phyloP scores from a whole-genome alignment of 495 filamentous ascomycete genomes.

The Penicillium cosmopolitanum region DNA sequence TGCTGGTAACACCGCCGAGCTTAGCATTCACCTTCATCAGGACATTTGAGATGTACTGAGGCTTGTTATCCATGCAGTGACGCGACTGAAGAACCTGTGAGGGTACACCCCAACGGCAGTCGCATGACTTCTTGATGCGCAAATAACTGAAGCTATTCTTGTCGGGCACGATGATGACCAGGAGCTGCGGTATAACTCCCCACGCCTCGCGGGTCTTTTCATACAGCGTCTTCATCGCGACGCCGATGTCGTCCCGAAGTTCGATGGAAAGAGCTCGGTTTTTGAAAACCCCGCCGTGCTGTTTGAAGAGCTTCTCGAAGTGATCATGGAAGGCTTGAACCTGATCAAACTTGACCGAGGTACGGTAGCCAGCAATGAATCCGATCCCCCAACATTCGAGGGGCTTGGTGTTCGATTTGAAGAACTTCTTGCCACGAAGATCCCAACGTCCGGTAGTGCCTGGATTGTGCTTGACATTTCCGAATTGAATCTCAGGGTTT shows the following conservation, averaged over 20 bases:
- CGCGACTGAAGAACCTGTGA: slow-evolving; percentile 70
- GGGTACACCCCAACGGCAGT: slow-evolving; percentile 76
- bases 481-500: slow-evolving; percentile 71
- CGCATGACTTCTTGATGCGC: slow-evolving; percentile 79
- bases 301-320: slow-evolving; percentile 64
- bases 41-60: slow-evolving; percentile 87
- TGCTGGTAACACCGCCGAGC: slow-evolving; percentile 77
- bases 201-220: slow-evolving; percentile 50
- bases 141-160: slow-evolving; percentile 70
- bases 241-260: slow-evolving; percentile 50
- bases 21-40: slow-evolving; percentile 95
- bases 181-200: slow-evolving; percentile 58
- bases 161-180: slow-evolving; percentile 71
- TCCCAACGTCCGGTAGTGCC: slow-evolving; percentile 77
- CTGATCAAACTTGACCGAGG: slow-evolving; percentile 41
- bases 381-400: slow-evolving; percentile 75
- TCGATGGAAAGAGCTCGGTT: slow-evolving; percentile 33
- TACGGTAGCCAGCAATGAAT: slow-evolving; percentile 48
- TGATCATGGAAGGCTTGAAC: slow-evolving; percentile 59
- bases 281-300: slow-evolving; percentile 71
- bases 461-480: slow-evolving; percentile 55
- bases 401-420: slow-evolving; percentile 55
- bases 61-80: slow-evolving; percentile 62
- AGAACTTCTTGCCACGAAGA: slow-evolving; percentile 77
- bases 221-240: slow-evolving; percentile 57